Percentiles rank a stretch among this genome's conserved stretches.
Evolutionary conservation across 2,329 filamentous ascomycete genomes (phyloP).

Genomic region (Colletotrichum plurivorum): DNA sequence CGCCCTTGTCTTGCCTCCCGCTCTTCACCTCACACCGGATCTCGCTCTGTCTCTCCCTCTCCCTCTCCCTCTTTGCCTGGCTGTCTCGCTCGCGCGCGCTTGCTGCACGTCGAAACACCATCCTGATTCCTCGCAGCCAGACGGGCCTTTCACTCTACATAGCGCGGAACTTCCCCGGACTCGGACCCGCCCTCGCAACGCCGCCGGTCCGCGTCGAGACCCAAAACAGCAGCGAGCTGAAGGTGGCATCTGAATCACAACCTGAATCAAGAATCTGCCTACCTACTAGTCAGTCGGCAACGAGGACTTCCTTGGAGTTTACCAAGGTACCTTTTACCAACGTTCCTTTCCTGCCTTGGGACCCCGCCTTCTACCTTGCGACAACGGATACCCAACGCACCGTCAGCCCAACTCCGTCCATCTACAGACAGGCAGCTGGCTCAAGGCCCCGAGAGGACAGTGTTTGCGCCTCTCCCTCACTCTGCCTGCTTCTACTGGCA

Average conservation of each 20-base stretch:
- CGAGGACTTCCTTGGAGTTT: neutral
- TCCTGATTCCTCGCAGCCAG: too few relatives aligned
- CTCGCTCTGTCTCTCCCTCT: too few relatives aligned
- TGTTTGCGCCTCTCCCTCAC: neutral
- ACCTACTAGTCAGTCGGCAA: neutral
- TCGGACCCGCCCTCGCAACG: conserved; percentile 5
- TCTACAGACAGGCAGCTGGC: neutral
- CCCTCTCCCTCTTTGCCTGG: too few relatives aligned
- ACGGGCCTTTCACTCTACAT: neutral
- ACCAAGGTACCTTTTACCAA: too few relatives aligned
- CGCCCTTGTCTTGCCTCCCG: conserved; percentile 31
- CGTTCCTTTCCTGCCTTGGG: too few relatives aligned
- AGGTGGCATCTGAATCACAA: conserved; percentile 1
- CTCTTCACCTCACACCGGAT: neutral
- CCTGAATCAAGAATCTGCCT: neutral
- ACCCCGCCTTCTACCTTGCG: neutral
- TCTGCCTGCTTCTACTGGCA: neutral
- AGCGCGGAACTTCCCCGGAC: neutral
- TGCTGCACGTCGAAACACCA: too few relatives aligned
- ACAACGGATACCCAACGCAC: conserved; percentile 7
- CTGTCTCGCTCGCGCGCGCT: too few relatives aligned
- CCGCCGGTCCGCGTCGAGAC: conserved; percentile 2
- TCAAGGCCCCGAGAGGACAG: neutral
- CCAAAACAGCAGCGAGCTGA: neutral
- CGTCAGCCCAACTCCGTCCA: neutral